phyloP scores from a whole-genome alignment of 2,329 filamentous ascomycete species.

The Exophiala sp. region DNA sequence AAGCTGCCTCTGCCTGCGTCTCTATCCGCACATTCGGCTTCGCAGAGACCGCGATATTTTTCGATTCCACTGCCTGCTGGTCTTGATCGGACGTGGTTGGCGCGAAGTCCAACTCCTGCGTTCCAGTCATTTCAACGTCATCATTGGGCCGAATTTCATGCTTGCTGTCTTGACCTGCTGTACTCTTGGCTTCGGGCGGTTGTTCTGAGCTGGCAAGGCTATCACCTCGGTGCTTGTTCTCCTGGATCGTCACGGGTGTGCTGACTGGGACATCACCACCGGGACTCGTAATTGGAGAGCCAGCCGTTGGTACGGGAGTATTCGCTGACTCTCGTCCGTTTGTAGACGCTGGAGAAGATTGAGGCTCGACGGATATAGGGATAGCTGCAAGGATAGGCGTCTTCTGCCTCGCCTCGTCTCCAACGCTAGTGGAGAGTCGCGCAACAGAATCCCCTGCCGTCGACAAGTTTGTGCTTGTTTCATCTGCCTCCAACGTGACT shows the following conservation, averaged over 20 bases:
- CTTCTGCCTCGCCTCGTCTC: slow-evolving; percentile 4
- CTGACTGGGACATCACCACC: slow-evolving; percentile 51
- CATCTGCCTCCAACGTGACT: neutral
- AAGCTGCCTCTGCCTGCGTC: slow-evolving; percentile 20
- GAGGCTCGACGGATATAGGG: slow-evolving; percentile 31
- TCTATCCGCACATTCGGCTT: slow-evolving; percentile 25
- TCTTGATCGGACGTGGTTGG: neutral
- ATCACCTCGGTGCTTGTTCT: slow-evolving; percentile 16
- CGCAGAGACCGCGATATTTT: neutral
- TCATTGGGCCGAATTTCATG: neutral
- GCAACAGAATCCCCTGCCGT: neutral
- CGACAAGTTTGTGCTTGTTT: neutral
- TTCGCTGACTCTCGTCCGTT: slow-evolving; percentile 63
- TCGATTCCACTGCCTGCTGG: slow-evolving; percentile 1
- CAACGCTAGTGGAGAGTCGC: neutral
- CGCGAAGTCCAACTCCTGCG: neutral
- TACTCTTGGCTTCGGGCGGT: neutral
- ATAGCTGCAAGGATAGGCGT: slow-evolving; percentile 12
- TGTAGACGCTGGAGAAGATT: slow-evolving; percentile 57
- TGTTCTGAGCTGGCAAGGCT: slow-evolving; percentile 5
- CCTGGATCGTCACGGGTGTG: slow-evolving; percentile 4
- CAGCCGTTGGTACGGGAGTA: slow-evolving; percentile 62
- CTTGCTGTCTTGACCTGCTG: neutral
- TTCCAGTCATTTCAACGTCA: slow-evolving; percentile 16
- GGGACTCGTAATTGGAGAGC: slow-evolving; percentile 68